A percentile compares a stretch with the other conserved stretches of the same genome.
These are phyloP conservation scores for Cyberlindnera amylophila DNA, from an alignment of 805 yeast species.

Conservation along the genomic window DNA sequence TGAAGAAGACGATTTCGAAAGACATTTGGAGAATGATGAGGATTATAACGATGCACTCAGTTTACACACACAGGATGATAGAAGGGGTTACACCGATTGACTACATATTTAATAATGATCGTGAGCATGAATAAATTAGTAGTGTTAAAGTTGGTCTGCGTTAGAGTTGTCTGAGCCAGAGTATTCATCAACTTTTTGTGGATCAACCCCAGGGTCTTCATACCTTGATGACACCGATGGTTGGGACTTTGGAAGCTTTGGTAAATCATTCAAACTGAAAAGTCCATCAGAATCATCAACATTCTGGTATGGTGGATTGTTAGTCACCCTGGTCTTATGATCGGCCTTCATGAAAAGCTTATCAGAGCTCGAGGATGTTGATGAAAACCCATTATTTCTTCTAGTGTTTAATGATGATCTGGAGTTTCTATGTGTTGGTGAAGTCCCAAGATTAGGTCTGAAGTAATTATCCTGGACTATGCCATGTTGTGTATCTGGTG, in stretches of 20 bases:
- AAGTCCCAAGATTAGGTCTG: conserved; percentile 1
- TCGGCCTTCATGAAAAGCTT: conserved; percentile 13
- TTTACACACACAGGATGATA: conserved; percentile 14
- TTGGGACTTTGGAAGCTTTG: conserved; percentile 1
- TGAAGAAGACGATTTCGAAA: conserved; percentile 20
- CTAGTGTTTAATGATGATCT: neutral
- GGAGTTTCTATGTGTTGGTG: conserved; percentile 1
- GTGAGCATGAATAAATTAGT: neutral
- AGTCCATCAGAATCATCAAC: conserved; percentile 24
- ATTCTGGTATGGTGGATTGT: conserved; percentile 9
- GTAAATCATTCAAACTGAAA: conserved; percentile 4
- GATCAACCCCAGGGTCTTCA: conserved; percentile 8
- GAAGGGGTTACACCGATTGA: conserved; percentile 2
- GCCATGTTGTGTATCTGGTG: conserved; percentile 13
- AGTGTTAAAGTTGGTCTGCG: neutral
- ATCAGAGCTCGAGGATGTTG: conserved; percentile 15
- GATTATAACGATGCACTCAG: conserved; percentile 11
- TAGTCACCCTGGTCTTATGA: conserved; percentile 3
- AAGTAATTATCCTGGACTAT: conserved; percentile 1
- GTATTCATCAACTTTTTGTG: conserved; percentile 20
- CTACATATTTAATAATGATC: neutral
- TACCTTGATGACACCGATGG: neutral
- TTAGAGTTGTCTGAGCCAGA: conserved; percentile 10
- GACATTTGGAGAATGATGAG: conserved; percentile 14
- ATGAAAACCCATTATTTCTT: neutral